A percentile compares a stretch with the other conserved stretches of the same genome.
These are phyloP conservation scores for Mortierella sp. DNA, from an alignment of 371 early-diverging fungal genomes.

Conservation along the genomic window DNA sequence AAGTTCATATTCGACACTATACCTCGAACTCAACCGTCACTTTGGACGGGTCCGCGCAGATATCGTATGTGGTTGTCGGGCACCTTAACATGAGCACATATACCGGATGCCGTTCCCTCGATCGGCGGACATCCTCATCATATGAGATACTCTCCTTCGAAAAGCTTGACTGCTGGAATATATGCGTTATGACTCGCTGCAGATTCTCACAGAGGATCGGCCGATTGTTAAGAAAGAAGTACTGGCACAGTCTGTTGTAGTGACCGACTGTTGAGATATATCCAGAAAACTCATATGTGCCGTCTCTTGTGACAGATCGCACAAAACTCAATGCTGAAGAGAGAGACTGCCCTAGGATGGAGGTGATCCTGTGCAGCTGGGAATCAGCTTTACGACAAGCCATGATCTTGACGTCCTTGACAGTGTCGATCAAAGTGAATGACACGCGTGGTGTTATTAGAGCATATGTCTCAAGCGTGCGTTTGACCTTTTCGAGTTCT, in stretches of 20 bases:
- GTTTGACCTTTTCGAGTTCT: conserved; percentile 60
- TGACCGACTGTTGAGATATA: conserved; percentile 32
- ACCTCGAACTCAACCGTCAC: conserved; percentile 59
- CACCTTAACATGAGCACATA: conserved; percentile 63
- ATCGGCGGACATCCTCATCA: conserved; percentile 28
- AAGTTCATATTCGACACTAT: neutral
- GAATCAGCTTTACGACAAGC: conserved; percentile 59
- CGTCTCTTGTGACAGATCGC: neutral
- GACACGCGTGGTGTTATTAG: conserved; percentile 60
- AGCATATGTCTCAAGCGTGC: conserved; percentile 61
- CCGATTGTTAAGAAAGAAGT: conserved; percentile 67
- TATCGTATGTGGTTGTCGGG: conserved; percentile 57
- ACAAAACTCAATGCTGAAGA: conserved; percentile 16
- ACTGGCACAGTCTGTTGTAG: conserved; percentile 57
- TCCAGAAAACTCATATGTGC: conserved; percentile 16
- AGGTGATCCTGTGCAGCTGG: conserved; percentile 13
- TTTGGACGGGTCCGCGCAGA: conserved; percentile 61
- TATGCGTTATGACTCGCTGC: conserved; percentile 56
- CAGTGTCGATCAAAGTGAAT: conserved; percentile 61
- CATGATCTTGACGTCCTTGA: conserved; percentile 56
- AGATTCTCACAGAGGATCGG: conserved; percentile 55
- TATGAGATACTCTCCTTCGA: conserved; percentile 22
- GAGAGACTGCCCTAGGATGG: conserved; percentile 27
- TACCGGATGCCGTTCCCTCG: conserved; percentile 61
- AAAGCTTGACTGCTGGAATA: conserved; percentile 58